phyloP scores from a whole-genome alignment of 495 filamentous ascomycete genomes.

The Letharia columbiana region DNA sequence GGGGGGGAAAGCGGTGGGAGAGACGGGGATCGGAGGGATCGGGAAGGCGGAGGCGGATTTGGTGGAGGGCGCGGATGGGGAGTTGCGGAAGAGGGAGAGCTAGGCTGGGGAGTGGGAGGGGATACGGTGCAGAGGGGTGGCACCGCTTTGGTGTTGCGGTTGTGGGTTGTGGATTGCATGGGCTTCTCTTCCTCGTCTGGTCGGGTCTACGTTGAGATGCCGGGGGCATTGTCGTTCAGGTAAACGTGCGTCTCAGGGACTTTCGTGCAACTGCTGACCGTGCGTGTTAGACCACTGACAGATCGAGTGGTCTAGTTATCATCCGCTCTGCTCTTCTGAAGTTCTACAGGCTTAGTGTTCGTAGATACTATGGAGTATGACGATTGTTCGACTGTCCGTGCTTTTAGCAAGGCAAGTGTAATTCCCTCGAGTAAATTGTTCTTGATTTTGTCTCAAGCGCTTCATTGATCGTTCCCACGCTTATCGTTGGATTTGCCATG shows the following conservation, averaged over 20 bases:
- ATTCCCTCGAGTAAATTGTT: not conserved
- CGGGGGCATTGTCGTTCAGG: not conserved
- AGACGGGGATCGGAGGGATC: slow-evolving; percentile 39
- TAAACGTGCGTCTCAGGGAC: not conserved
- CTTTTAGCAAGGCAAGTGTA: not conserved
- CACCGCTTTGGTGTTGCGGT: not conserved
- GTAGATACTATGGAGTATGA: not conserved
- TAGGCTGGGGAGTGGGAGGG: not conserved
- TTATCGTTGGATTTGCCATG: not conserved
- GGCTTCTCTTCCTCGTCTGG: not conserved
- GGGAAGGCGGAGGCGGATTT: slow-evolving; percentile 26
- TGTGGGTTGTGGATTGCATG: not conserved
- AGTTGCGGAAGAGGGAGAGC: slow-evolving; percentile 18
- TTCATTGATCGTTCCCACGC: not conserved
- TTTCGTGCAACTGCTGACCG: not conserved
- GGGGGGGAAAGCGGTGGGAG: slow-evolving; percentile 59
- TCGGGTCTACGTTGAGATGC: not conserved
- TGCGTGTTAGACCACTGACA: not conserved
- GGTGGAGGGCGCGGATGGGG: slow-evolving; percentile 23
- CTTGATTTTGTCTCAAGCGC: not conserved
- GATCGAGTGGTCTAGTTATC: not conserved
- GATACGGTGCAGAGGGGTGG: not conserved
- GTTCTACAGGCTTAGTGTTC: not conserved
- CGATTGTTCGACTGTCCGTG: not conserved
- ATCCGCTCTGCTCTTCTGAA: not conserved